Percentiles rank a stretch among this genome's conserved stretches.
phyloP scores from a whole-genome alignment of 2,329 filamentous ascomycete species.

The Pseudocercospora eumusae region DNA sequence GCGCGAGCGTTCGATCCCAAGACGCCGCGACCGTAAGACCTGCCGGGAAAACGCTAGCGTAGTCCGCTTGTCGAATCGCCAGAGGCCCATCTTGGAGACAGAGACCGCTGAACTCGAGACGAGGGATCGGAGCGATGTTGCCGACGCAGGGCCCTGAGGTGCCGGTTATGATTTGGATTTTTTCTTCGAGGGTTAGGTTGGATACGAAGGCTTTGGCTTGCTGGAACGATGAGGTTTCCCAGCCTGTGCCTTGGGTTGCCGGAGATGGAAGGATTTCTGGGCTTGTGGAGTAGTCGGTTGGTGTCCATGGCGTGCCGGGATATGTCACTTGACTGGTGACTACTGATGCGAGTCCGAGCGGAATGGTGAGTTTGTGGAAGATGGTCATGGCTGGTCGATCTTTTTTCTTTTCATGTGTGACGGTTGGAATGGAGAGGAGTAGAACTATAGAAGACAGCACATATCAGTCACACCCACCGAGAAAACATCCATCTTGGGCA shows the following conservation, averaged over 20 bases:
- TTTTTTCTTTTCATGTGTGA: too few relatives aligned
- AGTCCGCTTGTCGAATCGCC: constrained; percentile 78
- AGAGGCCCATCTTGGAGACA: constrained; percentile 86
- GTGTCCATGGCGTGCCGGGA: constrained; percentile 8
- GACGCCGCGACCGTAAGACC: constrained; percentile 86
- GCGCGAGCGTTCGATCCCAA: constrained; percentile 84
- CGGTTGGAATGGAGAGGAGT: too few relatives aligned
- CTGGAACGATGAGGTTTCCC: constrained; percentile 37
- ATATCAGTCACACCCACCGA: background rate
- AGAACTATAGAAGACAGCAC: too few relatives aligned
- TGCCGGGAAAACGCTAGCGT: constrained; percentile 81
- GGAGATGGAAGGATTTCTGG: constrained; percentile 23
- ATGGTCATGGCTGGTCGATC: background rate
- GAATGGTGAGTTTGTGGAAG: background rate
- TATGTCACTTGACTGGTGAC: background rate
- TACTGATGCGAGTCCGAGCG: background rate
- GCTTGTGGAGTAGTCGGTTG: constrained; percentile 5
- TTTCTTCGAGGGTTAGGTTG: constrained; percentile 40
- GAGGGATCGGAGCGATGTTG: constrained; percentile 47
- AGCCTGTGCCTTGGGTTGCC: constrained; percentile 35
- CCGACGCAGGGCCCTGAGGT: constrained; percentile 41
- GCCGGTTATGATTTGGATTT: constrained; percentile 35
- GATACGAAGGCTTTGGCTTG: constrained; percentile 38
- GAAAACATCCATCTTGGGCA: background rate
- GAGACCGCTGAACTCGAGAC: constrained; percentile 71